These are phyloP conservation scores for Dictyostelium brefeldianum DNA, from an alignment of 78 protist genomes.

Conservation along the genomic window DNA sequence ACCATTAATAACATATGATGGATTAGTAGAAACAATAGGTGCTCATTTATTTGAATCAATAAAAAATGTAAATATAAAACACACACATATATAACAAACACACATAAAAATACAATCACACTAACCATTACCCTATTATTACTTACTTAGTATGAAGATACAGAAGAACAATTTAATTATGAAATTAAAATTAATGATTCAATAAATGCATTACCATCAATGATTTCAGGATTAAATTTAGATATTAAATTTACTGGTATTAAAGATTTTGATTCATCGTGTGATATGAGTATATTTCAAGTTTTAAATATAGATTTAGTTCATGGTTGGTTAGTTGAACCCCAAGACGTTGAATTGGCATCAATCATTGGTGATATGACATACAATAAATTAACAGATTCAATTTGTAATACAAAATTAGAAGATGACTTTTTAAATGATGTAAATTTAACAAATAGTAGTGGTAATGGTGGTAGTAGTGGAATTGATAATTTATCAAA, in stretches of 20 bases:
- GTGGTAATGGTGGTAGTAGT: not conserved
- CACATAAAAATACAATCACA: not conserved
- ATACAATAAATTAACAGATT: conserved; percentile 60
- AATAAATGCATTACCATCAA: conserved; percentile 65
- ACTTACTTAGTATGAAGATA: conserved; percentile 37
- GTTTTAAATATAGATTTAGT: conserved; percentile 70
- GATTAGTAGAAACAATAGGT: conserved; percentile 43
- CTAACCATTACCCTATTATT: not conserved
- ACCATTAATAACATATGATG: conserved; percentile 35
- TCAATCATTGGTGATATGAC: conserved; percentile 63
- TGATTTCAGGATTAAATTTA: conserved; percentile 41
- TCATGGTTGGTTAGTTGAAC: conserved; percentile 87
- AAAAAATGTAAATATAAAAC: conserved; percentile 24
- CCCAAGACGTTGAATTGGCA: conserved; percentile 48
- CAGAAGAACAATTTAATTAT: conserved; percentile 45
- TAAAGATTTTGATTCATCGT: conserved; percentile 60
- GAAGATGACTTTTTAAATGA: conserved; percentile 35
- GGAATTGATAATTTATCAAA: not conserved
- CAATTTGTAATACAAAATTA: conserved; percentile 5
- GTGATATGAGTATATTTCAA: conserved; percentile 73
- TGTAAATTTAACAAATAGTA: not conserved
- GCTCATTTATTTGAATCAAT: conserved; percentile 28
- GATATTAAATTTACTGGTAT: conserved; percentile 65
- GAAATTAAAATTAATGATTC: conserved; percentile 66
- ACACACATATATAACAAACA: not conserved